Conservation (phyloP, 2,329 filamentous ascomycete species). For the Penicillium paneum region DNA sequence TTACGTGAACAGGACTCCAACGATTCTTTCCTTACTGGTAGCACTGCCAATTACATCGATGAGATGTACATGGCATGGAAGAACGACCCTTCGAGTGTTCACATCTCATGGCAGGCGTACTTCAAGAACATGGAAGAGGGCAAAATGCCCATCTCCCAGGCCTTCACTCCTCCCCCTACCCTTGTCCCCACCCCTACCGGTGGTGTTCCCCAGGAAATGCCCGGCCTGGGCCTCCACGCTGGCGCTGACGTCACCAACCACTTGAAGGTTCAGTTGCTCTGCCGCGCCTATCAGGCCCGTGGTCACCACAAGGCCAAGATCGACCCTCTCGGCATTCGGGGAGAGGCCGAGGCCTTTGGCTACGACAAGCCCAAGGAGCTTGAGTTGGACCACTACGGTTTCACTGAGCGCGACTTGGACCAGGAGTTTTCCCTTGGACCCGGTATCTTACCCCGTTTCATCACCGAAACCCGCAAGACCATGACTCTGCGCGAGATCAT, state of each 20-base stretch:
- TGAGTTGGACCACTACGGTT: slow-evolving; percentile 88
- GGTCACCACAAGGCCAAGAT: slow-evolving; percentile 98
- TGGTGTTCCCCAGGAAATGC: slow-evolving; percentile 70
- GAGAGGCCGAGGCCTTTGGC: slow-evolving; percentile 76
- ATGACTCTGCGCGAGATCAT: slow-evolving; percentile 97
- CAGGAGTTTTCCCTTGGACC: slow-evolving; percentile 88
- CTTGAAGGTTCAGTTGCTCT: slow-evolving; percentile 94
- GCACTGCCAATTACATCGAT: slow-evolving; percentile 97
- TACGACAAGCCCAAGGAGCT: slow-evolving; percentile 90
- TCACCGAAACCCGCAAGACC: slow-evolving; percentile 81
- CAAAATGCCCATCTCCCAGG: slow-evolving; percentile 95
- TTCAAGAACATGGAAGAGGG: slow-evolving; percentile 99
- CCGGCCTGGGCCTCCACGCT: slow-evolving; percentile 64
- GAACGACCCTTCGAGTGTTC: slow-evolving; percentile 85
- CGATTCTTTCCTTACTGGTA: slow-evolving; percentile 95
- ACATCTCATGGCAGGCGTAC: slow-evolving; percentile 98
- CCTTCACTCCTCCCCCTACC: slow-evolving; percentile 92
- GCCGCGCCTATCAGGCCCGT: slow-evolving; percentile 95
- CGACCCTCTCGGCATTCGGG: slow-evolving; percentile 90
- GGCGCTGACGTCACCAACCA: slow-evolving; percentile 89
- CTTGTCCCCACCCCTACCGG: slow-evolving; percentile 79
- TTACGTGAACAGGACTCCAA: slow-evolving; percentile 64
- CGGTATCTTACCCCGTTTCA: slow-evolving; percentile 92
- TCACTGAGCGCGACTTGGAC: slow-evolving; percentile 90
- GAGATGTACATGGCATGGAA: slow-evolving; percentile 99